These are phyloP conservation scores for Eimeria acervulina DNA, from an alignment of 169 alveolate genomes.

Conservation along the genomic window DNA sequence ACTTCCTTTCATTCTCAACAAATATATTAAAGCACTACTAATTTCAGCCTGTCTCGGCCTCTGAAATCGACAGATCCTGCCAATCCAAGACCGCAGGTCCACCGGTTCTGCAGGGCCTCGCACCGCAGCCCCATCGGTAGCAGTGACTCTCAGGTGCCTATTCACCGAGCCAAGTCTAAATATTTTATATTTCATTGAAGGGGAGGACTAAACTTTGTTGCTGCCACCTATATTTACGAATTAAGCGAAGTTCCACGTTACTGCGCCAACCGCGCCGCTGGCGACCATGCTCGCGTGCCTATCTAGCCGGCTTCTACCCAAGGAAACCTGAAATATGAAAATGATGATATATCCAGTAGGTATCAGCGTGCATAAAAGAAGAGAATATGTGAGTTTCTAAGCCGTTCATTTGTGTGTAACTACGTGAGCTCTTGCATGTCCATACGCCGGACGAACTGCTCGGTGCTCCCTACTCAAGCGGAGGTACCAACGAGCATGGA, in stretches of 20 bases:
- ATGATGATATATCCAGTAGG: neutral
- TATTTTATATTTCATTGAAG: neutral
- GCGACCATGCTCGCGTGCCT: too few relatives aligned
- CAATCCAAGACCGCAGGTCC: neutral
- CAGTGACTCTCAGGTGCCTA: neutral
- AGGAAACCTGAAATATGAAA: neutral
- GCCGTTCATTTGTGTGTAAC: neutral
- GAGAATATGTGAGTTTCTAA: too few relatives aligned
- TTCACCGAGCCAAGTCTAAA: neutral
- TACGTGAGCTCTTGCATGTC: neutral
- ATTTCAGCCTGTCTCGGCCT: neutral
- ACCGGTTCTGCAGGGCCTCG: neutral
- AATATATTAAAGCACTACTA: neutral
- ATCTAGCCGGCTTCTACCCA: neutral
- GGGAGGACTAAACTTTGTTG: neutral
- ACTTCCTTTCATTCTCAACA: neutral
- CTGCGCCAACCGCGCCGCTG: neutral
- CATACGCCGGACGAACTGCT: too few relatives aligned
- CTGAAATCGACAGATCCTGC: neutral
- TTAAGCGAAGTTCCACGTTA: neutral
- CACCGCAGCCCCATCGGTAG: constrained; percentile 36
- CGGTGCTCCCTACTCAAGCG: neutral
- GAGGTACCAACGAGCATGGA: neutral
- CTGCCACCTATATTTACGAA: neutral
- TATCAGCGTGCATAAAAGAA: neutral